Base-by-base conservation (phyloP, 495 filamentous ascomycete species). In the Daldinia childiae region DNA sequence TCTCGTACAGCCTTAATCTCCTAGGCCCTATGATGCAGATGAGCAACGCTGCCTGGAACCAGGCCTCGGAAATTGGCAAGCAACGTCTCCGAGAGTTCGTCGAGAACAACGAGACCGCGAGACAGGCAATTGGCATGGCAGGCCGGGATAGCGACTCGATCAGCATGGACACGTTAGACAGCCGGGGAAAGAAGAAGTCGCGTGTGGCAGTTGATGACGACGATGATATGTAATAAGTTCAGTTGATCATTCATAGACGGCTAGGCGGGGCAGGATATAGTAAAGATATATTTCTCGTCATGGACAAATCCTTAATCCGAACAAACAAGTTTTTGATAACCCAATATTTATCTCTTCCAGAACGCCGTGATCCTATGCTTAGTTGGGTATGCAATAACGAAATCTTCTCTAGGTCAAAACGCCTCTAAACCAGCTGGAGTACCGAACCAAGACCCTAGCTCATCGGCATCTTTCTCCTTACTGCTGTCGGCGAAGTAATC, bases 21-120 rank as follows among this genome's bases (percentile, higher is more conserved):
- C 94, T 95, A 86, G 94, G 95, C 2, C 96, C 95, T 1, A 98
- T 99, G 83, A 81, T 94, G 67, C 93, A 95, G 73, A 97, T 99
- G 92, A 88, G 88, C 58, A 92, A 95, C 74, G 95, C 95, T 17
- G 96, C 96, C 15, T 88, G 88, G 14, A 85, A 88, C 69, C 95
- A 98, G 80, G 96, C 91, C 1, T 62, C 97, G 15, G 92, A 95
- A 61, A 91, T 98, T 69, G 93, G 91, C 72, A 97, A 96, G 83
- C 91, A 93, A 79, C 89, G 89, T 65, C 86, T 98, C 57, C 87
- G 94, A 24, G 93, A 96, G 32, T 97, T 97, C 75, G 81, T 98
- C 61, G 92, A 92, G 82, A 87, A 85, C 45, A 90, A 89, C 11
- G 92, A 96, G 68, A 91, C 90, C 6, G 93, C 92, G 3, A 81